Evolutionary conservation across 495 filamentous ascomycete species (phyloP).

Genomic region (Aspergillus kassunensis): DNA sequence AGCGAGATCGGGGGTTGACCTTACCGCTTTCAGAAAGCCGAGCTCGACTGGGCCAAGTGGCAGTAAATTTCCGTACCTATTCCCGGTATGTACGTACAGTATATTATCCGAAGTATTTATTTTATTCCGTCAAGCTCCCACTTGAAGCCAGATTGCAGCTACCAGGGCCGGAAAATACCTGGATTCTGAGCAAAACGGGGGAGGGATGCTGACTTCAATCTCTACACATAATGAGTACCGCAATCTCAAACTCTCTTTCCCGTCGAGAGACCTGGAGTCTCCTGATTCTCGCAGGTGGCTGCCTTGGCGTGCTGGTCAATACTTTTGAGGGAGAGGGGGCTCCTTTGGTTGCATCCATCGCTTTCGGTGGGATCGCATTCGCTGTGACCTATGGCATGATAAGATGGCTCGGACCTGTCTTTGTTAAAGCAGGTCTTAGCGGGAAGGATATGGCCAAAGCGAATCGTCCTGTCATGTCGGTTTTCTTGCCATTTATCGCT

Average conservation of each 20-base stretch:
- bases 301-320: constrained; percentile 70
- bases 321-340: constrained; percentile 83
- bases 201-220: constrained; percentile 4
- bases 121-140: no score
- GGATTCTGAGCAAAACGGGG: not conserved
- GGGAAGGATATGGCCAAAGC: constrained; percentile 87
- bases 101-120: no score
- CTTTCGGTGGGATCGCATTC: constrained; percentile 82
- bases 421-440: constrained; percentile 84
- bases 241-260: constrained; percentile 48
- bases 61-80: no score
- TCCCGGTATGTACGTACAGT: no score
- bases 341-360: constrained; percentile 82
- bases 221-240: constrained; percentile 33
- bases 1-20: constrained; percentile 16
- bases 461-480: constrained; percentile 68
- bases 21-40: constrained; percentile 17
- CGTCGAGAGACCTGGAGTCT: constrained; percentile 68
- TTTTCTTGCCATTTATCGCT: constrained; percentile 8
- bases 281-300: constrained; percentile 61
- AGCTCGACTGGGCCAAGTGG: no score
- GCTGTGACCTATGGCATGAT: constrained; percentile 76
- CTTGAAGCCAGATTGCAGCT: constrained; percentile 35
- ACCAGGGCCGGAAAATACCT: constrained; percentile 1
- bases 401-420: constrained; percentile 88